These are phyloP conservation scores for Hypoxylon lienhwacheense DNA, from an alignment of 495 filamentous ascomycete genomes.

Conservation along the genomic window DNA sequence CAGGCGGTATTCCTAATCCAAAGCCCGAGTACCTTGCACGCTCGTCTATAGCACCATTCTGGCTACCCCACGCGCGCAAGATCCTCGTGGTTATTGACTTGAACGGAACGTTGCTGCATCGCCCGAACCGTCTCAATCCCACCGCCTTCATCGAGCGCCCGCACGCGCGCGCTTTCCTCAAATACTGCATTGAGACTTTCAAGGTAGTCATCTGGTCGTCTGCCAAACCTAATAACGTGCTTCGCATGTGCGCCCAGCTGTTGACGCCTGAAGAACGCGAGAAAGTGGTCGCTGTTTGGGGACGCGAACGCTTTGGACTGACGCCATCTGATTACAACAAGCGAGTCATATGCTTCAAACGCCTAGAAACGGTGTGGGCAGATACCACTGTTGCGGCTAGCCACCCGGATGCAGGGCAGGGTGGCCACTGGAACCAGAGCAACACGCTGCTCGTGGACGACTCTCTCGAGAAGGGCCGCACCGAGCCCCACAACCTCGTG, in stretches of 20 bases:
- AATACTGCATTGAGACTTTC: constrained; percentile 66
- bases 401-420: constrained; percentile 48
- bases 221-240: constrained; percentile 70
- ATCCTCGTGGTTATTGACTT: constrained; percentile 86
- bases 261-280: constrained; percentile 48
- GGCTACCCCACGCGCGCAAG: constrained; percentile 38
- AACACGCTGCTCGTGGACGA: constrained; percentile 94
- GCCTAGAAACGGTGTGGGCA: constrained; percentile 70
- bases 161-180: constrained; percentile 64
- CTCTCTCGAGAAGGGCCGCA: constrained; percentile 70
- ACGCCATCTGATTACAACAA: constrained; percentile 59
- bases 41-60: constrained; percentile 27
- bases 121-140: constrained; percentile 55
- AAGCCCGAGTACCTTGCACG: constrained; percentile 44
- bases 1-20: constrained; percentile 54
- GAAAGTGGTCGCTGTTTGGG: constrained; percentile 71
- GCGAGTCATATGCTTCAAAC: constrained; percentile 89
- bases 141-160: constrained; percentile 63
- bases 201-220: constrained; percentile 90
- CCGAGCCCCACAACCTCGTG: constrained; percentile 82
- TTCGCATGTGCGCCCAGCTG: constrained; percentile 58
- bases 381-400: constrained; percentile 52
- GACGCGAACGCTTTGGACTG: constrained; percentile 75
- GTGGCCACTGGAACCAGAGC: constrained; percentile 67
- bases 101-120: constrained; percentile 84